These are phyloP conservation scores for Sechiopsis laciniata DNA, from an alignment of 306 rosid genomes.

Conservation along the genomic window DNA sequence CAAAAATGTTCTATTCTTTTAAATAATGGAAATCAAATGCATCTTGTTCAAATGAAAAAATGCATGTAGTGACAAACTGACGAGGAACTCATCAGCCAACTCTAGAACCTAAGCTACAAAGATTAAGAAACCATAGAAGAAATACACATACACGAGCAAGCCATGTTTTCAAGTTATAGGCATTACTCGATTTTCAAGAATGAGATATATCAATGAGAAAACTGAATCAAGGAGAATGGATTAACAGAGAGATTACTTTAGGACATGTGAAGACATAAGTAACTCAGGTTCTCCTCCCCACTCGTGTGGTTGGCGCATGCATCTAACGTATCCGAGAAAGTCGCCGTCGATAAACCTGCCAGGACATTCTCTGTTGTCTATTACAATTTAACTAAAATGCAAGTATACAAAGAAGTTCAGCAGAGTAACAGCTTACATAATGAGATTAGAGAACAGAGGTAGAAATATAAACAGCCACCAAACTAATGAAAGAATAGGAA, in stretches of 20 bases:
- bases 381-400: background rate
- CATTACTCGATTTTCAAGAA: background rate
- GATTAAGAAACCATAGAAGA: background rate
- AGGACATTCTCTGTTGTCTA: background rate
- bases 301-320: slow-evolving; percentile 59
- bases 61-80: background rate
- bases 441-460: background rate
- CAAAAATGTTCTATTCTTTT: background rate
- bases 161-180: background rate
- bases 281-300: slow-evolving; percentile 97
- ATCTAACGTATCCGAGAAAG: slow-evolving; percentile 55
- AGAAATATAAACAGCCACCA: background rate
- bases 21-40: background rate
- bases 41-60: background rate
- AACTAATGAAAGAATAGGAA: background rate
- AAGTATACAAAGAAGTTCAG: background rate
- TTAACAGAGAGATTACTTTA: slow-evolving; percentile 41
- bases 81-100: background rate
- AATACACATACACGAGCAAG: background rate
- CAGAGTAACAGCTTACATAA: background rate
- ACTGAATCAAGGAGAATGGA: background rate
- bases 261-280: slow-evolving; percentile 75
- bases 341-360: slow-evolving; percentile 83
- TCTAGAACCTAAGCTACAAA: background rate
- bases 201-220: background rate